phyloP scores from a whole-genome alignment of 192 early-diverging fungal species.

The Tieghemiomyces parasiticus region DNA sequence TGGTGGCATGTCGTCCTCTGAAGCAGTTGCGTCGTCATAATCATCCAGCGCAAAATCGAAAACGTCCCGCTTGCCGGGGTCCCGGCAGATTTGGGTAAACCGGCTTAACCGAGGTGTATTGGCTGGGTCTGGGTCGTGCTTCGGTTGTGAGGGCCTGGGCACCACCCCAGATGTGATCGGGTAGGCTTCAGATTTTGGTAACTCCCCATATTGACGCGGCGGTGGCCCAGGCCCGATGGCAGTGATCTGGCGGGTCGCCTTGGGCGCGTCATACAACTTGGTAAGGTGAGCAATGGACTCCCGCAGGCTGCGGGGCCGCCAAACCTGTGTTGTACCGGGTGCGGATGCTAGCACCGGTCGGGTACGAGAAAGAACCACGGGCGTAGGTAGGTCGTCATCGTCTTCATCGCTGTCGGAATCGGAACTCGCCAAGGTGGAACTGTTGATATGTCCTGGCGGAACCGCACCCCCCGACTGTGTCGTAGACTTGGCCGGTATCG shows the following conservation, averaged over 20 bases:
- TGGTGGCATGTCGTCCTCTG: no score
- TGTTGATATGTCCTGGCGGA: no score
- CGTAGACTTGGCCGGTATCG: not conserved
- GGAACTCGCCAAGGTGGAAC: not conserved
- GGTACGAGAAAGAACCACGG: not conserved
- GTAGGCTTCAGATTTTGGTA: not conserved
- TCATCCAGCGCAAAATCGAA: no score
- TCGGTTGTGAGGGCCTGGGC: not conserved
- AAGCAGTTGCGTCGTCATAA: no score
- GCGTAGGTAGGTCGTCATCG: not conserved
- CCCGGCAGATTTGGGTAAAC: no score
- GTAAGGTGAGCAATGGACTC: conserved; percentile 10
- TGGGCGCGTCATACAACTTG: not conserved
- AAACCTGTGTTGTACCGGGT: not conserved
- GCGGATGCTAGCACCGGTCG: not conserved
- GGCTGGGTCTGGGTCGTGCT: not conserved
- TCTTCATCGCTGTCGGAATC: not conserved
- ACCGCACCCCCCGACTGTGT: not conserved
- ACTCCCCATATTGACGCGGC: not conserved
- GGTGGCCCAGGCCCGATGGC: not conserved
- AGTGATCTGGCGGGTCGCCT: not conserved
- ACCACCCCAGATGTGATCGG: not conserved
- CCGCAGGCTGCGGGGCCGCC: conserved; percentile 7
- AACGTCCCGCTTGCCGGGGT: no score
- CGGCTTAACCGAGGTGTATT: not conserved